These are phyloP conservation scores for Metarhizium anisopliae DNA, from an alignment of 2,329 filamentous ascomycete genomes.

Conservation along the genomic window DNA sequence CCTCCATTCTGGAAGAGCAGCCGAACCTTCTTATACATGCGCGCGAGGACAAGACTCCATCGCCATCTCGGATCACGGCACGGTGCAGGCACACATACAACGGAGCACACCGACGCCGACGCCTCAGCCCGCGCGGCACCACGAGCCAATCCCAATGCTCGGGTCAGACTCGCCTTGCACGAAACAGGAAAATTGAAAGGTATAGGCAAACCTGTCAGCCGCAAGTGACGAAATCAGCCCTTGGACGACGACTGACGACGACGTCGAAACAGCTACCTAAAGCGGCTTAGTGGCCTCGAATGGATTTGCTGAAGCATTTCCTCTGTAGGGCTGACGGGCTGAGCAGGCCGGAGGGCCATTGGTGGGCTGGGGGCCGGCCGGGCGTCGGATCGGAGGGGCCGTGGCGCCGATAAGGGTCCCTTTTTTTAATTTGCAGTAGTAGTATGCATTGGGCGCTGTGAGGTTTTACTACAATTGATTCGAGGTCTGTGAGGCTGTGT, in stretches of 20 bases:
- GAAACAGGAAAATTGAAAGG: not conserved
- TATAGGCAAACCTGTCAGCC: not conserved
- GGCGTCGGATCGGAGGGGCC: not conserved
- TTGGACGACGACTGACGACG: not conserved
- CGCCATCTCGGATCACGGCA: not conserved
- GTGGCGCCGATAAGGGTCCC: not conserved
- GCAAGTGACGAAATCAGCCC: not conserved
- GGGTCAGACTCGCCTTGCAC: not conserved
- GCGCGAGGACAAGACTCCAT: not conserved
- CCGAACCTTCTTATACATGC: not conserved
- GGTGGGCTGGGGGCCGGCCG: not conserved
- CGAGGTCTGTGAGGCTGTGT: no score
- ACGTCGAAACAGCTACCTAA: slow-evolving; percentile 2
- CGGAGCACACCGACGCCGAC: no score
- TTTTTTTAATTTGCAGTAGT: not conserved
- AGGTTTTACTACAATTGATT: no score
- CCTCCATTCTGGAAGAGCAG: no score
- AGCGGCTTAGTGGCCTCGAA: not conserved
- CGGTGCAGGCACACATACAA: not conserved
- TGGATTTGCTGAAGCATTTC: not conserved
- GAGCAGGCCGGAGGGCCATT: not conserved
- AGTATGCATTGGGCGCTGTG: no score
- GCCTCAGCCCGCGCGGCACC: not conserved
- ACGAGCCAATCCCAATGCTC: not conserved
- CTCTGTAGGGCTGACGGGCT: not conserved